phyloP scores from a whole-genome alignment of 2,329 filamentous ascomycete genomes.

The Aspergillus persii region DNA sequence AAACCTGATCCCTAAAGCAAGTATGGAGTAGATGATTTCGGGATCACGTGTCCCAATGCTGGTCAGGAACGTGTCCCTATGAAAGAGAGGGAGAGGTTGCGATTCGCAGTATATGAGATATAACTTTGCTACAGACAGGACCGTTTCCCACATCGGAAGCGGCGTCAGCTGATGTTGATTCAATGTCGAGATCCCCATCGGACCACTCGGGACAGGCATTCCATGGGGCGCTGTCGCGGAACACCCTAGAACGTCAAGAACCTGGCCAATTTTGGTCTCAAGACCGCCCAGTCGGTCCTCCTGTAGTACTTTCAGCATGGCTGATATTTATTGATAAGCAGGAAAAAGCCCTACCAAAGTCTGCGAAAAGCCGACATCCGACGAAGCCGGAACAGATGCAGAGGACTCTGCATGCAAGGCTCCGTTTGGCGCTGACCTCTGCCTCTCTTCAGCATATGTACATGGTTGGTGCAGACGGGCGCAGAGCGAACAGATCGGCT shows the following conservation, averaged over 20 bases:
- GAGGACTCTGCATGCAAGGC: not conserved
- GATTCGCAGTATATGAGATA: conserved; percentile 52
- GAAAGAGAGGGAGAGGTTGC: conserved; percentile 51
- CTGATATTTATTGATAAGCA: not conserved
- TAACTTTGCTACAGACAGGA: conserved; percentile 39
- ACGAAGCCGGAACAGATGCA: conserved; percentile 8
- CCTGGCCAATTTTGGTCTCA: conserved; percentile 33
- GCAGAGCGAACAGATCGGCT: conserved; percentile 51
- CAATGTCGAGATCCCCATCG: conserved; percentile 10
- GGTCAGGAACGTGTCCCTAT: conserved; percentile 39
- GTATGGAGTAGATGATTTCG: conserved; percentile 35
- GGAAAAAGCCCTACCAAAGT: conserved; percentile 18
- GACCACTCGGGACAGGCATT: conserved; percentile 6
- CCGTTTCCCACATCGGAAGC: conserved; percentile 40
- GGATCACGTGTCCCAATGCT: conserved; percentile 40
- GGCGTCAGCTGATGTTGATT: conserved; percentile 22
- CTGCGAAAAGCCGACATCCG: conserved; percentile 14
- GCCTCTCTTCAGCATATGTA: conserved; percentile 41
- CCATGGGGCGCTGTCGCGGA: conserved; percentile 6
- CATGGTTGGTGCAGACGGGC: conserved; percentile 49
- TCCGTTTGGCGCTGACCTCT: conserved; percentile 19
- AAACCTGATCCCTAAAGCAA: conserved; percentile 48
- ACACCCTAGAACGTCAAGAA: conserved; percentile 38
- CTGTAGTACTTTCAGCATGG: conserved; percentile 13
- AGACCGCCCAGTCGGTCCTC: conserved; percentile 34